These are phyloP conservation scores for Chytriomyces sp. DNA, from an alignment of 192 early-diverging fungal species.

Conservation along the genomic window DNA sequence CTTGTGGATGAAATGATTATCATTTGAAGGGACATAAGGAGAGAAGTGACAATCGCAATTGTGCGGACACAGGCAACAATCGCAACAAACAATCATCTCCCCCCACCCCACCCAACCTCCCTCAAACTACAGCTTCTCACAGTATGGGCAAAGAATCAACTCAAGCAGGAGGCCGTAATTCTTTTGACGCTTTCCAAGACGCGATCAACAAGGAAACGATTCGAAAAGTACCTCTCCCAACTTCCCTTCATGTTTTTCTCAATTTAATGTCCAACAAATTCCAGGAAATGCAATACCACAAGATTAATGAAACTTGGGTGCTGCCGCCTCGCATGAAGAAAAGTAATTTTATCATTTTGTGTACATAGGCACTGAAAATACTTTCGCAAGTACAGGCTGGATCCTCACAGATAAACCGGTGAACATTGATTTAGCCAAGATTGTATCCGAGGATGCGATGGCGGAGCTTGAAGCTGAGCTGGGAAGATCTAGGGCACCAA, in stretches of 20 bases:
- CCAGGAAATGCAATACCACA: slow-evolving; percentile 14
- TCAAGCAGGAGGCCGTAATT: not conserved
- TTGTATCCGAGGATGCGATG: not conserved
- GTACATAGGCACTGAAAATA: not conserved
- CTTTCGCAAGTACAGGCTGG: not conserved
- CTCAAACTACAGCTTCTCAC: no score
- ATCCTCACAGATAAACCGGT: slow-evolving; percentile 17
- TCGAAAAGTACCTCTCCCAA: no score
- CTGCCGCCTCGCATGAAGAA: slow-evolving; percentile 12
- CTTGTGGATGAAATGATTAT: no score
- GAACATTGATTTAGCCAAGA: slow-evolving; percentile 7
- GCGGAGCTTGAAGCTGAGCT: not conserved
- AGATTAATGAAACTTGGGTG: slow-evolving; percentile 20
- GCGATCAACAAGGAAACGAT: slow-evolving; percentile 16
- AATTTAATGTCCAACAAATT: no score
- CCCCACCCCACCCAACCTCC: no score
- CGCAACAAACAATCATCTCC: no score
- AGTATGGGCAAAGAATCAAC: not conserved
- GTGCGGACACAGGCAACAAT: no score
- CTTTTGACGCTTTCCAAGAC: slow-evolving; percentile 21
- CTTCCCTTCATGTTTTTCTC: no score
- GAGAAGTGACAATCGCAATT: no score
- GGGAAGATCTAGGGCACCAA: not conserved
- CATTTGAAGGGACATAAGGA: no score
- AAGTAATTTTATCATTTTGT: not conserved